Base-by-base conservation (phyloP, 73 alveolate genomes). In the Blepharisma japonicum region DNA sequence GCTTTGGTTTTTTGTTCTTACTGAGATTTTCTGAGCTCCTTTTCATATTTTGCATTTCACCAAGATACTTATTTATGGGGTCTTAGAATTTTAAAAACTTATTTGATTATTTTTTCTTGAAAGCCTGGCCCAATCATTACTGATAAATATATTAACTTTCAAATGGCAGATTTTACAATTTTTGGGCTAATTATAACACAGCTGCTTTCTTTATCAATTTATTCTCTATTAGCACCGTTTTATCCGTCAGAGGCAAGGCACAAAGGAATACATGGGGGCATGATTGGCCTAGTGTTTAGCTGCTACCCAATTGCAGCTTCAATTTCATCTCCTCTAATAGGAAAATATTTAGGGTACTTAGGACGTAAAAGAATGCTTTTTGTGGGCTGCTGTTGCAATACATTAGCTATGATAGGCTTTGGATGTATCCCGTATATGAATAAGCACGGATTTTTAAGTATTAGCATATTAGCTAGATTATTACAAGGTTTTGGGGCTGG, bases 401-500 rank as follows among this genome's bases (percentile, higher is more conserved):
- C 23, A 9, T 14, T 61, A 2, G 39, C 74, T 11, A 61, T 39
- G 14, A 8, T 61, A 14, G 74, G 74, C 46, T 61, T 20, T 25
- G 14, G 50, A 0, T 25, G 14, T 3, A 20, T 61, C 2, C 74
- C 74, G 5, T 14, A 14, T 61, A 8, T 61, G 11, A 14, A n/a
- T 9, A 14, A 20, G 14, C n/a, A 25, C 39, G 14, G 18, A 8
- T 61, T 61, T 25, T 18, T 61, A 14, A 25, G 39, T 39, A 8
- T 61, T 9, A 39, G 74, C 14, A 20, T 61, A 14, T 8, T 39
- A 9, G 0, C 23, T 8, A n/a, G 74, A 20, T 48, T 61, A 14
- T 25, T 61, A 8, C 74, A 61, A 61, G 74, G 74, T 61, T 25
- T 61, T 20, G 74, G 74, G 0, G 74, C 74, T 14, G 74, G 74